Evolutionary conservation across 208 protist genomes (phyloP), one percentile per base, ranked within the genome.

Genomic region (Trypanosoma theileri): DNA sequence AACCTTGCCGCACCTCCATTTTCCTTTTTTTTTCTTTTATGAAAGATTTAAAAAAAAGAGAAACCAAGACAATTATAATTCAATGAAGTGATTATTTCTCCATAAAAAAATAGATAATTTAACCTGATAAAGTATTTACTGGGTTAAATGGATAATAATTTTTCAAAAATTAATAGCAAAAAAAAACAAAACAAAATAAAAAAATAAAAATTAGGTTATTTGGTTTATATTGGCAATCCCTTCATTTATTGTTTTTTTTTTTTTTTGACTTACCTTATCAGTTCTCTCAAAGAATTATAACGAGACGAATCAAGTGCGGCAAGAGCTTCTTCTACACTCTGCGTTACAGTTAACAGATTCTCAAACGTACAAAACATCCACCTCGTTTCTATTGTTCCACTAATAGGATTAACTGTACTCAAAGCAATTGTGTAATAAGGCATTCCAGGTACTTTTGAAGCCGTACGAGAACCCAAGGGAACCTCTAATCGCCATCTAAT

Each of bases 351-450:
- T 22, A 64, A 1, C 21, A 71, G 44, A 28, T 44, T 62, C 28
- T 71, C 66, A 50, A 17, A 62, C 9, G 26, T 26, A 35, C 66
- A 71, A 12, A 45, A 21, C 52, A 71, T 35, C 57, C 56, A 66
- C 7, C n/a, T 56, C 26, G 56, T 66, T 65, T 50, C 11, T 42
- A 63, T 28, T 44, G n/a, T 6, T n/a, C 41, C 63, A 48, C n/a
- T 67, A 31, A 59, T 51, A 14, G 45, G 19, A 48, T 12, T 19
- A 40, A 58, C 28, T 41, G 45, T 68, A 17, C 6, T 52, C 28
- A 59, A 35, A 12, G 22, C 45, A 17, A 42, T 48, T 9, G 63
- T 57, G 22, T 68, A 68, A 31, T 59, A 44, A 50, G 63, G 48
- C 14, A 59, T 60, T 12, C 26, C 63, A 52, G 16, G 10, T 9